Percentiles rank a stretch among this genome's conserved stretches.
Conservation (phyloP, 306 rosid species). For the Pyrus betulifolia region DNA sequence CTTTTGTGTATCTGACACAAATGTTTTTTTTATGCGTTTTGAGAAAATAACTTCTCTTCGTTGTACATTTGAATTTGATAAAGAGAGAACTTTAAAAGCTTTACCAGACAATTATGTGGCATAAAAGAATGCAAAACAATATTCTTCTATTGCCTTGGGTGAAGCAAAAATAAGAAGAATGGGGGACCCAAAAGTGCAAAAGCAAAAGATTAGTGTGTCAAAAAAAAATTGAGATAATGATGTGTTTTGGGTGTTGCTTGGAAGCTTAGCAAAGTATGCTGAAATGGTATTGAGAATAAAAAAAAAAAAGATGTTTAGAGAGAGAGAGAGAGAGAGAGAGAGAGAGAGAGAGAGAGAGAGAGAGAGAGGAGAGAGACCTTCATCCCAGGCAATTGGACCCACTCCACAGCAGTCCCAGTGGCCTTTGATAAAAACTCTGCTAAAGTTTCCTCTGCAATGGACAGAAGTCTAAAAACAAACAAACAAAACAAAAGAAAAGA, state of each 20-base stretch:
- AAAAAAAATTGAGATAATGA: background rate
- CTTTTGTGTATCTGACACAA: too few species aligned
- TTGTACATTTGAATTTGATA: background rate
- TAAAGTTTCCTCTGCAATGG: constrained; percentile 99
- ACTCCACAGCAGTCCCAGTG: constrained; percentile 99
- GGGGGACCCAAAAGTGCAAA: constrained; percentile 9
- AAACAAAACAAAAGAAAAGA: constrained; percentile 11
- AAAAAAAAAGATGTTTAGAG: background rate
- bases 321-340: too few species aligned
- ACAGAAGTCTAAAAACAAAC: constrained; percentile 72
- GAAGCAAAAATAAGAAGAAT: background rate
- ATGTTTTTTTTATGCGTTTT: too few species aligned
- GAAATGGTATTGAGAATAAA: constrained; percentile 9
- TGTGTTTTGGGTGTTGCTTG: constrained; percentile 23
- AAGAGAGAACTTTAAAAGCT: background rate
- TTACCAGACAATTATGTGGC: background rate
- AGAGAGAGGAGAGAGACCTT: constrained; percentile 63
- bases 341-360: too few species aligned
- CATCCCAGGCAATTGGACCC: constrained; percentile 99
- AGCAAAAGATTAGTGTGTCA: constrained; percentile 6
- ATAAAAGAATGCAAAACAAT: background rate
- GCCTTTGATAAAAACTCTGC: constrained; percentile 99
- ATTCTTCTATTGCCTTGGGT: background rate
- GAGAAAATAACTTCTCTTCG: too few species aligned
- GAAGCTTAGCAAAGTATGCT: constrained; percentile 30